Conservation (phyloP, 176 grass and related monocot species). For the Thinopyrum elongatum region DNA sequence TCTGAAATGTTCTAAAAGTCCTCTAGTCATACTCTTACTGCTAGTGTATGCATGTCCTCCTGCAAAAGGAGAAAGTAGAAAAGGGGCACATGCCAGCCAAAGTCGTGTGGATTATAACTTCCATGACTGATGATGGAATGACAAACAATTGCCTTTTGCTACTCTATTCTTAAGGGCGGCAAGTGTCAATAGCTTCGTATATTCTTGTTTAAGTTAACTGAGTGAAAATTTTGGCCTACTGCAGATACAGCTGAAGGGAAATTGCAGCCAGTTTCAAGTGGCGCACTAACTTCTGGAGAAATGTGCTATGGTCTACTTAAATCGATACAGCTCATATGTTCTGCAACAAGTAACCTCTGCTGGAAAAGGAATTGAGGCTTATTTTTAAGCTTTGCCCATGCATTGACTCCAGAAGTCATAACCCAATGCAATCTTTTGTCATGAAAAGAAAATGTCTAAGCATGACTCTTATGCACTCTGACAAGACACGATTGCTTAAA, state of each 20-base stretch:
- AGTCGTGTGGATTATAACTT: not conserved
- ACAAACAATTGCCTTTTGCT: not conserved
- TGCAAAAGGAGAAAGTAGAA: constrained; percentile 17
- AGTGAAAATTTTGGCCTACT: not conserved
- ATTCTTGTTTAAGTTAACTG: not conserved
- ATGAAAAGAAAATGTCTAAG: constrained; percentile 5
- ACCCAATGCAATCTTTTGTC: not conserved
- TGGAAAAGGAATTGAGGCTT: not conserved
- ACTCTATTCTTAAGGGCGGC: not conserved
- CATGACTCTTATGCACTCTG: constrained; percentile 1
- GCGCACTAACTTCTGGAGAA: not conserved
- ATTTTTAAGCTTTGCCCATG: not conserved
- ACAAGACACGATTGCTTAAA: not conserved
- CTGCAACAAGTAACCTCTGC: not conserved
- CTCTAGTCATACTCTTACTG: constrained; percentile 10
- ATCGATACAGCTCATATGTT: not conserved
- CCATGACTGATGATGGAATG: not conserved
- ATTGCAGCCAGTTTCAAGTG: not conserved
- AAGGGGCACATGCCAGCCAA: not conserved
- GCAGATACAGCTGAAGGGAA: constrained; percentile 17
- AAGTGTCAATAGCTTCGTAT: not conserved
- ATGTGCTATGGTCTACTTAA: not conserved
- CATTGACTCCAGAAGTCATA: not conserved
- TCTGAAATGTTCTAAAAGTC: constrained; percentile 3
- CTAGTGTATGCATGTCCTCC: constrained; percentile 20